phyloP scores from a whole-genome alignment of 768 basidiomycete genomes.

The Phanerochaete carnosa region DNA sequence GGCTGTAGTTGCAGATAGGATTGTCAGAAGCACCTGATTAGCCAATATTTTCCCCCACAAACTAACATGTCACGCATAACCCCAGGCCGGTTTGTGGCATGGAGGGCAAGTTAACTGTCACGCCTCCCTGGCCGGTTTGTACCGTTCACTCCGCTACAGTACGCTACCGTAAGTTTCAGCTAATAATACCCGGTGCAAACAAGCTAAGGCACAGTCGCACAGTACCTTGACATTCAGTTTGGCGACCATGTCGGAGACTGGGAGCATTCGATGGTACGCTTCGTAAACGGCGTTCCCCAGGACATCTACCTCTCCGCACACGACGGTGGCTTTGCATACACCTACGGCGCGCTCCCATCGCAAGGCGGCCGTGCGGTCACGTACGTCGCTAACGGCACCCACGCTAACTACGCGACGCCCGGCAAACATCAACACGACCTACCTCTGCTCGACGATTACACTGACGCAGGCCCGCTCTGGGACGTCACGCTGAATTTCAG shows the following conservation, averaged over 20 bases:
- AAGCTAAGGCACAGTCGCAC: neutral
- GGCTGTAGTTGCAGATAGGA: too few species aligned
- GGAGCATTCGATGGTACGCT: constrained; percentile 34
- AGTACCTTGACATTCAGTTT: constrained; percentile 23
- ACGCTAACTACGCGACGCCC: constrained; percentile 27
- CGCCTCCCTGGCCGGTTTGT: too few species aligned
- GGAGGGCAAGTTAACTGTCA: too few species aligned
- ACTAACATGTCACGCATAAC: too few species aligned
- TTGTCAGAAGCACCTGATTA: too few species aligned
- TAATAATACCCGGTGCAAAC: neutral
- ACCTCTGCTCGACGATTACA: constrained; percentile 21
- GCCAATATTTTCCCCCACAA: too few species aligned
- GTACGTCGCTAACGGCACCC: constrained; percentile 25
- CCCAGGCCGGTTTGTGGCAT: too few species aligned
- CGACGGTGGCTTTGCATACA: constrained; percentile 25
- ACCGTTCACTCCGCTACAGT: too few species aligned
- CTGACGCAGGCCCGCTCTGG: constrained; percentile 25
- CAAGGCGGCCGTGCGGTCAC: constrained; percentile 17
- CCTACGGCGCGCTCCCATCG: constrained; percentile 17
- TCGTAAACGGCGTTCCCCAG: constrained; percentile 26
- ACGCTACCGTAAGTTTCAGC: constrained; percentile 13
- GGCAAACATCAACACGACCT: constrained; percentile 23
- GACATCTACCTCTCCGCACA: constrained; percentile 29
- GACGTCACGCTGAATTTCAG: constrained; percentile 27
- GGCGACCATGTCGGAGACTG: constrained; percentile 33